These are phyloP conservation scores for Diplogelasinospora grovesii DNA, from an alignment of 495 filamentous ascomycete species.

Conservation along the genomic window DNA sequence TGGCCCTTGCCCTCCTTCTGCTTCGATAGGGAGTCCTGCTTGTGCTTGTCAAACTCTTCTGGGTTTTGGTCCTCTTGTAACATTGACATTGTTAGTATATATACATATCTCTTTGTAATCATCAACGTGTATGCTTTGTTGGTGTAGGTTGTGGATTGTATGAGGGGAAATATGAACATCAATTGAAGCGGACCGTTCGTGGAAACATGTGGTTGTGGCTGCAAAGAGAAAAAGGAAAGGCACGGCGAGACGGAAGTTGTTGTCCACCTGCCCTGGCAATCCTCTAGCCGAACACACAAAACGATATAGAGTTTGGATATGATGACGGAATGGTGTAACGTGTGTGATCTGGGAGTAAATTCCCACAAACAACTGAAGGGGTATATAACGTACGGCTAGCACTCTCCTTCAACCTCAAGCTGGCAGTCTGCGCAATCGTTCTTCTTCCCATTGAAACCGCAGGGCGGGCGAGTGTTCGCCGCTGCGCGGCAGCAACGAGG, in stretches of 20 bases:
- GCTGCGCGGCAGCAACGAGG: slow-evolving; percentile 5
- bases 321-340: too few species aligned
- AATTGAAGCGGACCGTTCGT: too few species aligned
- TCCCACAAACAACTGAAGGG: neutral
- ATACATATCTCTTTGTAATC: too few species aligned
- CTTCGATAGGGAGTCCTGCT: slow-evolving; percentile 62
- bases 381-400: slow-evolving; percentile 9
- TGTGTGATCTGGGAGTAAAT: too few species aligned
- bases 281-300: too few species aligned
- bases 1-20: slow-evolving; percentile 68
- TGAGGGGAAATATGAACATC: too few species aligned
- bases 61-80: slow-evolving; percentile 20
- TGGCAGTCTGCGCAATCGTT: slow-evolving; percentile 6
- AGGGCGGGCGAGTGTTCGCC: neutral
- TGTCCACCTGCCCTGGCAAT: too few species aligned
- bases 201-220: neutral
- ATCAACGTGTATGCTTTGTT: too few species aligned
- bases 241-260: too few species aligned
- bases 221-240: neutral
- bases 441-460: neutral
- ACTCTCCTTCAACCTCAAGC: slow-evolving; percentile 15
- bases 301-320: too few species aligned
- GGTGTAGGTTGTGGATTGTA: too few species aligned
- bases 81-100: neutral
- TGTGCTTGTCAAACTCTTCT: slow-evolving; percentile 57